A percentile compares a stretch with the other conserved stretches of the same genome.
Conservation (phyloP, 108 stramenopile species). For the Stephanodiscus minutulus region DNA sequence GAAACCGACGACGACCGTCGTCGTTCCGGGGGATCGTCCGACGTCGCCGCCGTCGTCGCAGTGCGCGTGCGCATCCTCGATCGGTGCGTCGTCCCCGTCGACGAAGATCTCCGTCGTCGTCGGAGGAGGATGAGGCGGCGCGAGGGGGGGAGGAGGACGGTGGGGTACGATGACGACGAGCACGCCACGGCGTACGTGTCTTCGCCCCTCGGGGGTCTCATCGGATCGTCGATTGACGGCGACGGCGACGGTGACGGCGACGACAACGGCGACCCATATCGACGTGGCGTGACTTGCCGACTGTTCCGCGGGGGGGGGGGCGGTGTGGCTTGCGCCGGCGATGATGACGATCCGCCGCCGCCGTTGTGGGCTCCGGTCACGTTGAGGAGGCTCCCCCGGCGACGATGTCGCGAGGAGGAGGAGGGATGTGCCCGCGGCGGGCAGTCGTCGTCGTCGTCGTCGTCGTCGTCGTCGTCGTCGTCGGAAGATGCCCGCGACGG, state of each 20-base stretch:
- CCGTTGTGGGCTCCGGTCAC: conserved; percentile 6
- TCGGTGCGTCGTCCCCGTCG: neutral
- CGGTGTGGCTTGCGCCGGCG: neutral
- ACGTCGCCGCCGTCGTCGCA: neutral
- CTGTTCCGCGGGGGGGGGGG: neutral
- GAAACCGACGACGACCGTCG: neutral
- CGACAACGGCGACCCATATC: neutral
- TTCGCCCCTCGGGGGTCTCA: neutral
- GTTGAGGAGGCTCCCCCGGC: neutral
- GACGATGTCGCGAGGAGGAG: neutral
- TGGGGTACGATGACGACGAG: conserved; percentile 27
- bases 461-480: neutral
- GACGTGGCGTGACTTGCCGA: neutral
- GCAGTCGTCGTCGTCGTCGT: neutral
- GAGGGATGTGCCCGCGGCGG: too few relatives aligned
- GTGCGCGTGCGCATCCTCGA: neutral
- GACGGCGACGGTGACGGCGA: neutral
- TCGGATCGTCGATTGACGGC: neutral
- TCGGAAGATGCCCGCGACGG: neutral
- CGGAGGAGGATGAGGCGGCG: neutral
- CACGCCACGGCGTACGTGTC: conserved; percentile 21
- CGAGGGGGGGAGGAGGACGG: neutral
- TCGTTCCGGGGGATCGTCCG: neutral
- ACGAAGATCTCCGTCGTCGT: neutral
- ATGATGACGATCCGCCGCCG: neutral